Evolutionary conservation across 1,284 basidiomycete genomes (phyloP), one percentile per base, ranked within the genome.

Genomic region (Ganoderma resinaceum): DNA sequence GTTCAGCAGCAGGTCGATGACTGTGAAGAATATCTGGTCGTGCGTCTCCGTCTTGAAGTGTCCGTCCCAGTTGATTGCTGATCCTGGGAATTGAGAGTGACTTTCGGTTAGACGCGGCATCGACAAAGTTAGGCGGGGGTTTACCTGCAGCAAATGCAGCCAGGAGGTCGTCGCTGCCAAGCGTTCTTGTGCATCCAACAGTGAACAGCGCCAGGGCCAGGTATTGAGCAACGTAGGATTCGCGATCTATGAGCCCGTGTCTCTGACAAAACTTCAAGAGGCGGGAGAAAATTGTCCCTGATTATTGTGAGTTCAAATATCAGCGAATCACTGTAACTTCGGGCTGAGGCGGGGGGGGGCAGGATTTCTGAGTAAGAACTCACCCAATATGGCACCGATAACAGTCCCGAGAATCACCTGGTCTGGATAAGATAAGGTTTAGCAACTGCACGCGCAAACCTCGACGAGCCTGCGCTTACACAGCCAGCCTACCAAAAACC

Each of bases 51-150:
- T 83, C 76, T 95, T 94, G 82, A 97, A 98, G 78, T 96, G 88
- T 46, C 95, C 93, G 76, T 98, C 96, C 97, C 96, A 98, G 1
- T 95, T 95, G 73, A 98, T 93, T 0, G 96, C 95, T 66, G 87
- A 91, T 1, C 91, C 91, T 93, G 70, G n/a, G n/a, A 35, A 18
- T 42, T 3, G 9, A 18, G 4, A 11, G 20, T 46, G 20, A 11
- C 43, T 6, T 46, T 20, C 3, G 3, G 20, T n/a, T 16, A 33
- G 11, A 29, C 38, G 18, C 3, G 18, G 62, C 59, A 12, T 62
- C 61, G 16, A n/a, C 66, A 61, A 55, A 58, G 14, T 31, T n/a
- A n/a, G n/a, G 5, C 70, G 37, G 64, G 8, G 20, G 40, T 80
- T 55, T 62, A 83, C 96, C 97, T 76, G 95, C 96, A 35, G 96